Base-by-base conservation (phyloP, 306 rosid species). In the Rosa rugosa region DNA sequence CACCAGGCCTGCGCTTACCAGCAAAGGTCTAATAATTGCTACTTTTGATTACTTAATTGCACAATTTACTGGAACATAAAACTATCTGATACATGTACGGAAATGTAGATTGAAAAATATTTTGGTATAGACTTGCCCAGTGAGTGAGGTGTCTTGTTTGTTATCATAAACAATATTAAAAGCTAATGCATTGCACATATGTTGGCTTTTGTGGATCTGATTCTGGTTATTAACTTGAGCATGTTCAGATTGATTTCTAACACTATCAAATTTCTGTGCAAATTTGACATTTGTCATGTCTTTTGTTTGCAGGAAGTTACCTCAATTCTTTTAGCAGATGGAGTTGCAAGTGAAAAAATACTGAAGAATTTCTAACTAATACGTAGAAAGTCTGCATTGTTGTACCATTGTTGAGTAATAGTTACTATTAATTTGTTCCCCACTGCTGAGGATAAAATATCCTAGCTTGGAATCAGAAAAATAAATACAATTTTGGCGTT, bases 321-420 rank as follows among this genome's bases (percentile, higher is more conserved):
- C 57, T 93, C 99, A 40, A 91, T 96, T 82, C 97, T 96, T 80
- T 84, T 84, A 72, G 92, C 89, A 8, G 94, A 89, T 70, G 99
- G 99, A 68, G 96, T 96, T 38, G 88, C 93, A 45, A 84, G 78
- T 71, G 94, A 96, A 69, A 96, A 91, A 82, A 96, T 96, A 83
- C 86, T 96, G 47, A 93, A 90, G 85, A 96, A 96, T 80, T 91
- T 96, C 59, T 96, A 91, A 96, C 79, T 18, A 65, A 50, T 46
- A 73, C 34, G 34, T 46, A 68, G 54, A 31, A 78, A 51, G 49
- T 60, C 42, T 71, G 38, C 65, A 66, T 69, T 92, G 90, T 92
- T 94, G 91, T 89, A 90, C 82, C 72, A 83, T 76, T 79, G 50
- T 12, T 6, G 62, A 46, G 49, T 14, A 11, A 63, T 54, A 45